Evolutionary conservation across 352 stramenopile species (phyloP).

Genomic region (Phytophthora kernoviae): DNA sequence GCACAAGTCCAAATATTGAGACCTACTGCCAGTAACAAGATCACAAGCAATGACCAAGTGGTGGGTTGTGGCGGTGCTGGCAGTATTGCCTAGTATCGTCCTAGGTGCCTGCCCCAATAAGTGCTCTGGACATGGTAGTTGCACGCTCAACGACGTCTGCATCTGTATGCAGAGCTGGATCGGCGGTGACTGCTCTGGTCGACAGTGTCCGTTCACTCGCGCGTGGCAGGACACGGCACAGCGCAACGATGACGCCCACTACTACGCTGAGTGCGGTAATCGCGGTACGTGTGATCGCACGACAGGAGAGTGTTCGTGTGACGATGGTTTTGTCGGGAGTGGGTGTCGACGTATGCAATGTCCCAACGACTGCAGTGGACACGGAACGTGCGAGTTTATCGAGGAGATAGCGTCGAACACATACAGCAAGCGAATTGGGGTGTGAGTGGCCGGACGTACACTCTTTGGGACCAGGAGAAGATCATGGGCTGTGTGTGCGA

Average conservation of each 20-base stretch:
- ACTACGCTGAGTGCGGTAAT: constrained; percentile 56
- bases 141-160: constrained; percentile 63
- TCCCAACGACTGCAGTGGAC: constrained; percentile 52
- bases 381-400: constrained; percentile 75
- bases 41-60: constrained; percentile 28
- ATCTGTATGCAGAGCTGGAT: constrained; percentile 67
- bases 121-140: constrained; percentile 69
- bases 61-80: constrained; percentile 42
- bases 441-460: constrained; percentile 35
- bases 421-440: constrained; percentile 54
- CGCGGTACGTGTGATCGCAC: constrained; percentile 75
- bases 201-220: constrained; percentile 49
- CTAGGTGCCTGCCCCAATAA: constrained; percentile 57
- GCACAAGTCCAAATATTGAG: constrained; percentile 6
- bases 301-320: constrained; percentile 80
- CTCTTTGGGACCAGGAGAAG: constrained; percentile 83
- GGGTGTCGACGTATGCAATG: constrained; percentile 71
- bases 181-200: constrained; percentile 62
- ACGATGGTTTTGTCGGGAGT: constrained; percentile 76
- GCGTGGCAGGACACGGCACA: constrained; percentile 64
- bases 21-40: no score
- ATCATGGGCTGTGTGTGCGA: constrained; percentile 86
- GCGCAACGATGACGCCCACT: constrained; percentile 57
- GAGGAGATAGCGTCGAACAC: constrained; percentile 54
- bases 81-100: constrained; percentile 36